phyloP scores from a whole-genome alignment of 2,329 filamentous ascomycete genomes.

The Gaeumannomyces sp. region DNA sequence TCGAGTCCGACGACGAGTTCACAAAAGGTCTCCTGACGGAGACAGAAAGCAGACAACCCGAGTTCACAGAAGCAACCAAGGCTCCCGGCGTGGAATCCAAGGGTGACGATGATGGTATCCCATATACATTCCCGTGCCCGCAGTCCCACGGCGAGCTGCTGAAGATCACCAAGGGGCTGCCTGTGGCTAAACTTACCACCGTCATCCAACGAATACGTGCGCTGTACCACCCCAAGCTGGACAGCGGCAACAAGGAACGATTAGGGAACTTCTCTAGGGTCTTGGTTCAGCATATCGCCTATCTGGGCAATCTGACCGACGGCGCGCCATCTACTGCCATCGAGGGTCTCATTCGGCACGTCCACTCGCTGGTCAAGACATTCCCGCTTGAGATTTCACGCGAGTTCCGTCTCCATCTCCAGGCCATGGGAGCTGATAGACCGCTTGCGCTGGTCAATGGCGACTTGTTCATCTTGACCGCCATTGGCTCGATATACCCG shows the following conservation, averaged over 20 bases:
- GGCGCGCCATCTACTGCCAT: slow-evolving; percentile 54
- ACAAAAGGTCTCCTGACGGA: slow-evolving; percentile 60
- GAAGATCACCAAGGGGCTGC: slow-evolving; percentile 55
- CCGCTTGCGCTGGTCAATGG: slow-evolving; percentile 52
- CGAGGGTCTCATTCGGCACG: slow-evolving; percentile 78
- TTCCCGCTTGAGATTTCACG: slow-evolving; percentile 73
- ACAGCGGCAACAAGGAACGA: slow-evolving; percentile 77
- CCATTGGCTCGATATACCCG: slow-evolving; percentile 78
- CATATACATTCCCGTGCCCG: slow-evolving; percentile 84
- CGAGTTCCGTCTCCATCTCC: slow-evolving; percentile 69
- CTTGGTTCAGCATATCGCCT: slow-evolving; percentile 57
- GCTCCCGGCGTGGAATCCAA: slow-evolving; percentile 31
- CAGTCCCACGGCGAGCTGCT: slow-evolving; percentile 69
- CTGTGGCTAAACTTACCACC: slow-evolving; percentile 61
- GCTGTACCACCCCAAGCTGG: slow-evolving; percentile 84
- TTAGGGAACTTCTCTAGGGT: slow-evolving; percentile 61
- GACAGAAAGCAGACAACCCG: slow-evolving; percentile 46
- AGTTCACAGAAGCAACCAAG: slow-evolving; percentile 41
- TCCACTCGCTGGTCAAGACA: slow-evolving; percentile 86
- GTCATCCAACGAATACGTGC: slow-evolving; percentile 86
- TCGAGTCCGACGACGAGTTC: slow-evolving; percentile 57
- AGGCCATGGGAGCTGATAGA: slow-evolving; percentile 42
- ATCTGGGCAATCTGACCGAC: slow-evolving; percentile 36
- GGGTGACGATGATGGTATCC: slow-evolving; percentile 52
- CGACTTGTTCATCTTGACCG: slow-evolving; percentile 78